phyloP scores from a whole-genome alignment of 768 basidiomycete genomes.

The Sutorius australiensis region DNA sequence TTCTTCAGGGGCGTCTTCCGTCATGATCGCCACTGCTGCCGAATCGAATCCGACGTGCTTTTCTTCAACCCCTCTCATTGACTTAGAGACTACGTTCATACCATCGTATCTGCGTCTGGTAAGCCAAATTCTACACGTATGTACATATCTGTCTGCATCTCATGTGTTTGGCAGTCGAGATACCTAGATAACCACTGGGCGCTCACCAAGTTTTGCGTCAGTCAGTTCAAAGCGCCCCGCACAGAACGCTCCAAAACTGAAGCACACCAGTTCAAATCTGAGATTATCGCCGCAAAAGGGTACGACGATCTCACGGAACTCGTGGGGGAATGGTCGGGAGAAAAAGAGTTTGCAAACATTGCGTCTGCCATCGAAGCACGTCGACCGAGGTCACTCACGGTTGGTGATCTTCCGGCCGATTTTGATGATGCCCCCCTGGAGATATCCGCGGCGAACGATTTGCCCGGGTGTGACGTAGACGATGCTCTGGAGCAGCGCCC shows the following conservation, averaged over 20 bases:
- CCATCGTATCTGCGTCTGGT: constrained; percentile 76
- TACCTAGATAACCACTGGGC: constrained; percentile 79
- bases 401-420: constrained; percentile 5
- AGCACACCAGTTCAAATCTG: constrained; percentile 50
- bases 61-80: constrained; percentile 58
- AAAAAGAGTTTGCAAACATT: constrained; percentile 57
- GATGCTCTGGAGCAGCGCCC: constrained; percentile 24
- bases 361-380: constrained; percentile 41
- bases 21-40: constrained; percentile 96
- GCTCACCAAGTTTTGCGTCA: constrained; percentile 83
- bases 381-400: constrained; percentile 19
- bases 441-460: not conserved
- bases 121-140: constrained; percentile 10
- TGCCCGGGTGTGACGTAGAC: not conserved
- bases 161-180: constrained; percentile 45
- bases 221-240: constrained; percentile 73
- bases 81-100: constrained; percentile 65
- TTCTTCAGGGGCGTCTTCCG: constrained; percentile 68
- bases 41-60: constrained; percentile 93
- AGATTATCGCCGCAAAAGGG: constrained; percentile 56
- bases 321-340: constrained; percentile 55
- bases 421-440: not conserved
- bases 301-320: constrained; percentile 52
- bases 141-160: not conserved
- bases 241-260: constrained; percentile 55